These are phyloP conservation scores for Penicillium sp. DNA, from an alignment of 2,329 filamentous ascomycete species.

Conservation along the genomic window DNA sequence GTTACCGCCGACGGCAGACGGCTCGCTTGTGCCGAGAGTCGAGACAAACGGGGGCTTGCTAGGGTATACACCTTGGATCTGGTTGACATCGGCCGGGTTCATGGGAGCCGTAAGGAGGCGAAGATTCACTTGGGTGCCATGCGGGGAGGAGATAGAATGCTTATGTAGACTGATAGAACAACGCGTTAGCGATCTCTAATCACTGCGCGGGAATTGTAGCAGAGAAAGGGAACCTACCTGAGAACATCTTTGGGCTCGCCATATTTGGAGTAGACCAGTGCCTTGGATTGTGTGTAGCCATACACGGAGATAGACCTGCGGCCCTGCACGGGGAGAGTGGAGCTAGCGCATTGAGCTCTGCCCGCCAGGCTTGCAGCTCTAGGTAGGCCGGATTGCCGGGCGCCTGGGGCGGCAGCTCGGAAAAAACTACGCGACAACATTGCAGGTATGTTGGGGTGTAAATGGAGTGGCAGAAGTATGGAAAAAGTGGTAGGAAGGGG, in stretches of 20 bases:
- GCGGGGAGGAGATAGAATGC: conserved; percentile 50
- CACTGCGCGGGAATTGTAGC: not conserved
- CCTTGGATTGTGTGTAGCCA: conserved; percentile 52
- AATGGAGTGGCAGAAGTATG: not conserved
- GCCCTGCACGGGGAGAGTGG: conserved; percentile 16
- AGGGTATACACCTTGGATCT: conserved; percentile 95
- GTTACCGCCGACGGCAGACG: conserved; percentile 67
- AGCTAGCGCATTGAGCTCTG: conserved; percentile 14
- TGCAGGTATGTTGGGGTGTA: conserved; percentile 3
- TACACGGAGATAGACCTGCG: conserved; percentile 47
- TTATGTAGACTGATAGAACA: conserved; percentile 41
- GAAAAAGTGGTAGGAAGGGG: conserved; percentile 1
- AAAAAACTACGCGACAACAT: conserved; percentile 32
- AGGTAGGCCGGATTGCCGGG: conserved; percentile 11
- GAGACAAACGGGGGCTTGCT: conserved; percentile 76
- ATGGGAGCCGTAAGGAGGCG: conserved; percentile 88
- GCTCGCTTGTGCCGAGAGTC: conserved; percentile 71
- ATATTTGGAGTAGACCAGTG: conserved; percentile 49
- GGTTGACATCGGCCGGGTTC: conserved; percentile 97
- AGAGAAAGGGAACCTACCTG: conserved; percentile 28
- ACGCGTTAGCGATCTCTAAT: not conserved
- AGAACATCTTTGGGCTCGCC: conserved; percentile 52
- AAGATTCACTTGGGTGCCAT: conserved; percentile 69
- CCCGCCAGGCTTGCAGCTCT: conserved; percentile 8
- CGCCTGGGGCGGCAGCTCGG: conserved; percentile 20